phyloP scores from a whole-genome alignment of 305 asterid species.

The Fraxinus baroniana region DNA sequence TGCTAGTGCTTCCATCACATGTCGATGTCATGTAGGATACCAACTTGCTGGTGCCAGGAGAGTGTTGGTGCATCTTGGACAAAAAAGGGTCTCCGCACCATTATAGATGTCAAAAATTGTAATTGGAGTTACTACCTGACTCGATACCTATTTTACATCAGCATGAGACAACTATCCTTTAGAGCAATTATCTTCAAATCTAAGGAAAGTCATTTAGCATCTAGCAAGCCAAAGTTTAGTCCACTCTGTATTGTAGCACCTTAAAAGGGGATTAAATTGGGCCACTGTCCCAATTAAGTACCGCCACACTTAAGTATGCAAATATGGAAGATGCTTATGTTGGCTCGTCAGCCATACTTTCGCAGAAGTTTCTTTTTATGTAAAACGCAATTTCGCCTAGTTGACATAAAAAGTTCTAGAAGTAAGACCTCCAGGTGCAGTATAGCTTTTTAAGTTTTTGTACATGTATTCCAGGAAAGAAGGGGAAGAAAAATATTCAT shows the following conservation, averaged over 20 bases:
- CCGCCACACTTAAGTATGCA: not conserved
- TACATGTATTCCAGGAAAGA: not conserved
- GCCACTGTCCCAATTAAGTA: not conserved
- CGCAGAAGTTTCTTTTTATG: not conserved
- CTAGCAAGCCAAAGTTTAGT: not conserved
- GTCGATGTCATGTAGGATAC: too few relatives aligned
- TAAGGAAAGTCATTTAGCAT: not conserved
- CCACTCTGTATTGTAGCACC: not conserved
- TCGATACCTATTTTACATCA: not conserved
- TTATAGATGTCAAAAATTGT: not conserved
- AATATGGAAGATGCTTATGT: not conserved
- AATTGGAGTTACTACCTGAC: not conserved
- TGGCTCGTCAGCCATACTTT: not conserved
- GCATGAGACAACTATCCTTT: not conserved
- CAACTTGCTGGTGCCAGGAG: too few relatives aligned
- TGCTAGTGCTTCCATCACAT: too few relatives aligned
- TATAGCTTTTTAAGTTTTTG: not conserved
- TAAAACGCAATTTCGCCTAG: not conserved
- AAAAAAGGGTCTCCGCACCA: not conserved
- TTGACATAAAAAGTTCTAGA: not conserved
- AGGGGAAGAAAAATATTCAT: not conserved
- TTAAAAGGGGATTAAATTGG: not conserved
- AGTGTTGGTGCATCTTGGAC: not conserved
- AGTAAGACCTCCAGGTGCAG: not conserved
- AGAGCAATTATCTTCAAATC: not conserved